A percentile compares a stretch with the other conserved stretches of the same genome.
phyloP scores from a whole-genome alignment of 129 eudicot species.

The Flaveria brownii region DNA sequence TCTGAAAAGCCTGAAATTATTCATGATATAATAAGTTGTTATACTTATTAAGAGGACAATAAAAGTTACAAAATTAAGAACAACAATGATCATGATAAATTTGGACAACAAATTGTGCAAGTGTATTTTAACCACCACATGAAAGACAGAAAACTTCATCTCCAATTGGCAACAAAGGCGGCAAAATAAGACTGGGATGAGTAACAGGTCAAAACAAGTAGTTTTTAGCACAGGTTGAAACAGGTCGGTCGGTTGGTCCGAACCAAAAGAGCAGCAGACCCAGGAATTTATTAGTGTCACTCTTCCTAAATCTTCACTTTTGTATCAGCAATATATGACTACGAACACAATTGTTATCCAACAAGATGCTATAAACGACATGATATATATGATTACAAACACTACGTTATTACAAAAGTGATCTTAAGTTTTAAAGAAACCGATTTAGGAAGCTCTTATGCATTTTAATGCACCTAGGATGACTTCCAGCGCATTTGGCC shows the following conservation, averaged over 20 bases:
- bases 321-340: neutral
- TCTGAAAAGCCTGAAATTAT: conserved; percentile 58
- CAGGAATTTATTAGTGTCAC: neutral
- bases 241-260: neutral
- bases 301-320: neutral
- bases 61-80: neutral
- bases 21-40: conserved; percentile 9
- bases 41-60: neutral
- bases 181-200: neutral
- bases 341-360: neutral
- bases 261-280: neutral
- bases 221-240: neutral
- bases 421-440: neutral
- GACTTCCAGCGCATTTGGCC: neutral
- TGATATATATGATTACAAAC: neutral
- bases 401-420: neutral
- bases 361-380: neutral
- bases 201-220: neutral
- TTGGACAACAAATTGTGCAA: neutral
- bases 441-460: neutral
- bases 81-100: neutral
- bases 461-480: neutral
- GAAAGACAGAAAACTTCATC: neutral
- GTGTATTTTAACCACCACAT: neutral
- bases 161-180: neutral